Base-by-base conservation (phyloP, 768 basidiomycete species). In the Mycena olivaceomarginata region DNA sequence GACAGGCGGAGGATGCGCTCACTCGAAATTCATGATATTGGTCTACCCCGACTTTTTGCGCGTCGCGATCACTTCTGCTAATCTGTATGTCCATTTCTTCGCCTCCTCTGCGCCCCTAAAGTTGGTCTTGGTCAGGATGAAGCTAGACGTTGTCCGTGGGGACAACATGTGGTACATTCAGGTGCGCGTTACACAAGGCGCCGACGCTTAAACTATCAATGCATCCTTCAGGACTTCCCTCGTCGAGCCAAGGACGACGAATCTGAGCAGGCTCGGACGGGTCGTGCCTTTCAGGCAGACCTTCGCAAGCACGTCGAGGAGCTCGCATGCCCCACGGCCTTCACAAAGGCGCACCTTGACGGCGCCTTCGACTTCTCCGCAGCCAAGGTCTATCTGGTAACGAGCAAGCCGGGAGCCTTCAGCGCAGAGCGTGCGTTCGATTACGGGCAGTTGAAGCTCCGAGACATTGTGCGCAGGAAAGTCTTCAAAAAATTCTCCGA, bases 11-110 rank as follows among this genome's bases (percentile, higher is more conserved):
- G 71, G 71, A 4, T 77, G 71, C 60, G 67, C 67, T 2, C 76
- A 77, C 53, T 41, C 65, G 37, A 77, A 77, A 60, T 46, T 72
- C 10, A 70, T 77, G 66, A 15, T 77, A 2, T 66, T 77, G 10
- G 25, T 67, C 7, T 77, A 77, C 25, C 64, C 69, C 22, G 66
- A 67, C 37, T 77, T 77, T 53, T 25, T 72, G 37, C 71, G 76
- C 37, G 31, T 73, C n/a, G 59, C 67, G 3, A 77, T 77, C 16
- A 77, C 76, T 3, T 71, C 70, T 10, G 76, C 76, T 4, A 77
- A 77, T 22, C 22, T 77, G 81, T 62, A 51, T 1, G 64, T 66
- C 18, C 16, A 0, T 25, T n/a, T 22, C n/a, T 12, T 51, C 1
- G 6, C 10, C 25, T 53, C 40, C 25, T 53, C 40, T 51, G 57